These are phyloP conservation scores for Xanthoparmelia taractica DNA, from an alignment of 495 filamentous ascomycete species.

Conservation along the genomic window DNA sequence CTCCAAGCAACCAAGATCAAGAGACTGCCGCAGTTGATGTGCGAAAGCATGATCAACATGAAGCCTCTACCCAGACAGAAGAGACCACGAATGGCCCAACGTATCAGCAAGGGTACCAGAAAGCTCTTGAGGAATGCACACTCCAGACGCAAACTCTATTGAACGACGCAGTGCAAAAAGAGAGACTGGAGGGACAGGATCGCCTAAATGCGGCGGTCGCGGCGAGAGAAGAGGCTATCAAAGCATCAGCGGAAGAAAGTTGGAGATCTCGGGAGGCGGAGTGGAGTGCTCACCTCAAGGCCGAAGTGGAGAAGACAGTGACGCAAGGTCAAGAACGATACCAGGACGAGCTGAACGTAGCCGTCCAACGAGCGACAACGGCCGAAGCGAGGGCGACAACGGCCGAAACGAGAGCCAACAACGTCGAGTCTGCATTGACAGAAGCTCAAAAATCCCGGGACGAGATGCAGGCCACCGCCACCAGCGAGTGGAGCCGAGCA, in stretches of 20 bases:
- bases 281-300: neutral
- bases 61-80: neutral
- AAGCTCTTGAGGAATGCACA: neutral
- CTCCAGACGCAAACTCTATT: neutral
- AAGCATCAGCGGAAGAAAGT: neutral
- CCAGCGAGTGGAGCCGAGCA: neutral
- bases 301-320: neutral
- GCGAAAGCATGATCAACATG: no score
- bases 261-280: neutral
- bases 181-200: neutral
- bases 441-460: neutral
- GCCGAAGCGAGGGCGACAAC: neutral
- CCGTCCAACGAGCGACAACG: neutral
- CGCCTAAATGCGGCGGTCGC: no score
- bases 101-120: neutral
- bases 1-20: neutral
- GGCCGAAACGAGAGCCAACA: no score
- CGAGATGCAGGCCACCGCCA: neutral
- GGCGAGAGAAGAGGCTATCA: neutral
- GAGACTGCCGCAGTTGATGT: no score
- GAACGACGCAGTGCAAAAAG: neutral
- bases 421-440: neutral
- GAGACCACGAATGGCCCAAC: neutral
- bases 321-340: rapidly evolving
- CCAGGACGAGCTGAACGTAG: neutral